Base-by-base conservation (phyloP, 2,329 filamentous ascomycete genomes). In the Aspergillus bombycis region DNA sequence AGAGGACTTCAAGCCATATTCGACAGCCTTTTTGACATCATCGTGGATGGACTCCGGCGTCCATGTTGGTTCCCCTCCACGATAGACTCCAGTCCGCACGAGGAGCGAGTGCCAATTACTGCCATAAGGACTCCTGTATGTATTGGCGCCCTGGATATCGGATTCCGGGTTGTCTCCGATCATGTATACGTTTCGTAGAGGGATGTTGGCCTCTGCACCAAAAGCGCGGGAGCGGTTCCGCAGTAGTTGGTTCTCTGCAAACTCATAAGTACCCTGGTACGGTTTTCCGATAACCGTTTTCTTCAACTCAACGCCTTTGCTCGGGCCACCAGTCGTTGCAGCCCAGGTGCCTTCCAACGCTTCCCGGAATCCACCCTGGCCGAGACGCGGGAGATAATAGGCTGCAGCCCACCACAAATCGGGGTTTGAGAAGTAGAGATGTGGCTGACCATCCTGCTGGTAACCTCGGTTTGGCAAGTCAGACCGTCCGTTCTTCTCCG, bases 361-460 rank as follows among this genome's bases (percentile, higher is more conserved):
- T 52, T 90, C 90, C 65, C 92, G 88, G 78, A 98, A 98, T 0
- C 92, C 93, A 21, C 95, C 95, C 77, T 97, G 95, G 1, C 94
- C 95, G 48, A 98, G 86, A 6, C 95, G 89, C 34, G 94, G 92
- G 57, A 94, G 86, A 64, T 91, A 92, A 77, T 96, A 94, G 38
- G 86, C 87, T 0, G 93, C 91, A 58, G 93, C 91, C 94, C 94
- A 99, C 72, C 93, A 85, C 4, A 98, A 82, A 78, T 99, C 95
- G 1, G 92, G 88, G 77, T 98, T 98, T 53, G 90, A 94, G 77
- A 96, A 97, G 82, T 90, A 96, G 8, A 98, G 80, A 21, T 82
- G 82, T 0, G 95, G 93, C 76, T 97, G 94, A 1, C 85, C 86
- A 75, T 96, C 91, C 68, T 89, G 86, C 73, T 94, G 91, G 83